Evolutionary conservation across 768 basidiomycete genomes (phyloP).

Genomic region (Naganishia vaughanmartiniae): DNA sequence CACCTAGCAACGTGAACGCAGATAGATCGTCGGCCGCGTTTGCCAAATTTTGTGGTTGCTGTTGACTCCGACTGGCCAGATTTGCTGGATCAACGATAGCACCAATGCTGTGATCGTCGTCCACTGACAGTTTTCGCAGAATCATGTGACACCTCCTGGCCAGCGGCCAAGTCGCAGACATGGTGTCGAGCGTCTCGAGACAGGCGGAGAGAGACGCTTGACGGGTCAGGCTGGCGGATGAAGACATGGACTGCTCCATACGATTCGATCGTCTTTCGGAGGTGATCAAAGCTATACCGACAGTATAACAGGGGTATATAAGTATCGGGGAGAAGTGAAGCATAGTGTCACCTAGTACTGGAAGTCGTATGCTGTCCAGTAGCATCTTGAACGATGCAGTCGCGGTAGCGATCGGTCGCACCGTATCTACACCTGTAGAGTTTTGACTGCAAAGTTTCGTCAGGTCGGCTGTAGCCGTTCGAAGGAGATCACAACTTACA

Average conservation of each 20-base stretch:
- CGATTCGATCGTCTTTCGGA: conserved; percentile 9
- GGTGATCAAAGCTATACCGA: conserved; percentile 26
- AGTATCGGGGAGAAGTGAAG: conserved; percentile 27
- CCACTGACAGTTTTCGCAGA: conserved; percentile 8
- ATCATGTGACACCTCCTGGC: conserved; percentile 26
- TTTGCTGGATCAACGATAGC: neutral
- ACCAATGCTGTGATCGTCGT: neutral
- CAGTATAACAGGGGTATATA: conserved; percentile 27
- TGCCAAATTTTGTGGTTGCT: neutral
- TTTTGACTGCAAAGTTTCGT: conserved; percentile 9
- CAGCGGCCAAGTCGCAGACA: conserved; percentile 31
- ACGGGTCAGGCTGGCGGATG: conserved; percentile 5
- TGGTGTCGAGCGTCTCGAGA: conserved; percentile 26
- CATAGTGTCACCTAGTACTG: conserved; percentile 1
- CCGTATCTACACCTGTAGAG: conserved; percentile 10
- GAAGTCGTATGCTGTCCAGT: conserved; percentile 25
- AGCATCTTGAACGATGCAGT: conserved; percentile 28
- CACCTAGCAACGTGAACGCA: conserved; percentile 1
- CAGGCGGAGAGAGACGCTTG: conserved; percentile 28
- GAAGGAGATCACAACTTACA: conserved; percentile 22
- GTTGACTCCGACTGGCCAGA: neutral
- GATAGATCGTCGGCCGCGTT: conserved; percentile 2
- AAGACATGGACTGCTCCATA: neutral
- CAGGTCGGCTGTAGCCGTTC: neutral
- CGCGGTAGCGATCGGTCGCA: conserved; percentile 18